Evolutionary conservation across 768 basidiomycete species (phyloP), one percentile per base, ranked within the genome.

Genomic region (Suillus luteus): DNA sequence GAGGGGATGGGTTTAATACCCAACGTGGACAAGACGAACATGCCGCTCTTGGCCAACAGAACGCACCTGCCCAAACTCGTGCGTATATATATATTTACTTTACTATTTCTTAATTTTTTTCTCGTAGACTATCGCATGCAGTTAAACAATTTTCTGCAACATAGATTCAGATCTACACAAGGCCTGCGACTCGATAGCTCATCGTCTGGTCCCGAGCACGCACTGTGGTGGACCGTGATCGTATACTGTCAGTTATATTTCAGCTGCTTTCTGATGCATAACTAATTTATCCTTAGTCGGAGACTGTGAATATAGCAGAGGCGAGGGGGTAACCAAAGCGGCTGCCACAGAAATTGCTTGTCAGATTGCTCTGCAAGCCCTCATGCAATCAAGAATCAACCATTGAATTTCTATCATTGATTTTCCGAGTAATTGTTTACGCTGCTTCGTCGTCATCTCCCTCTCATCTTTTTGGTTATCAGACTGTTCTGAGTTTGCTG

Each of bases 131-230:
- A 64, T 48, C 51, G 69, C 44, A 66, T 72, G 65, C 64, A 72
- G 37, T 62, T 75, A 19, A 74, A 75, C 60, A 75, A 74, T 61
- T 65, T 63, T 15, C 51, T 68, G 33, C 73, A 74, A 61, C 57
- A 37, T 8, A 62, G 65, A 38, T 65, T 58, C 41, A 61, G 67
- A 6, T 12, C 44, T 33, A 62, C 62, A 8, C 24, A 38, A 17
- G 48, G 8, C 5, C 38, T 69, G 22, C 5, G 10, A 8, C 9
- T 17, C 66, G 63, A 62, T 62, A 65, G 1, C 59, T 69, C 10
- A 40, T 7, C 12, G 49, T 44, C 1, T 44, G 57, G 57, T 31
- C 57, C 40, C 10, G 24, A 5, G 19, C 24, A 41, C 40, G 40
- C 40, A 22, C 57, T 7, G 11, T 8, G 24, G 17, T 58, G 57